A percentile compares a stretch with the other conserved stretches of the same genome.
Conservation (phyloP, 177 flowering plant genomes). For the Tripterygium wilfordii region DNA sequence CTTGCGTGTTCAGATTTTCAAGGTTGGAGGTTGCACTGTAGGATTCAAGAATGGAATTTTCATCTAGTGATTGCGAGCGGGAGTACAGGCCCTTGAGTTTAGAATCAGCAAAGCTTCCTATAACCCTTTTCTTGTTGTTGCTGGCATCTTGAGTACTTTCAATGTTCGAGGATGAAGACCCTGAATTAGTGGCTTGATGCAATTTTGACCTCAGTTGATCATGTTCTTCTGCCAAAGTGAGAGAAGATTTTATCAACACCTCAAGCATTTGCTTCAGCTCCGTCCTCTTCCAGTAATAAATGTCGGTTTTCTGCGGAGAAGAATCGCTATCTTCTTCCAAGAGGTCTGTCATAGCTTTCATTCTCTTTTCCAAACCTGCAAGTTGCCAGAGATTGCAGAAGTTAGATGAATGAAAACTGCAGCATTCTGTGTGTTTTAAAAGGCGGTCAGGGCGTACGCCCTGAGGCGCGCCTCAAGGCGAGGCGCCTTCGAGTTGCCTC, state of each 20-base stretch:
- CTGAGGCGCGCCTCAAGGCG: too few relatives aligned
- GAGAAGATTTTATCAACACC: constrained; percentile 24
- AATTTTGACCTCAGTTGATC: constrained; percentile 21
- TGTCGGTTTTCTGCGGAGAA: constrained; percentile 15
- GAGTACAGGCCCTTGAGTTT: constrained; percentile 10
- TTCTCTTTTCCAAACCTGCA: constrained; percentile 17
- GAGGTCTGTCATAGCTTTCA: constrained; percentile 17
- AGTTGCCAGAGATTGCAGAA: background rate
- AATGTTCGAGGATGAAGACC: constrained; percentile 12
- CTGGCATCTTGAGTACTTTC: background rate
- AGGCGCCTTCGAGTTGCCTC: too few relatives aligned
- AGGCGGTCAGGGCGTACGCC: too few relatives aligned
- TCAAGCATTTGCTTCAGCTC: constrained; percentile 30
- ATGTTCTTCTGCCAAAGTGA: constrained; percentile 24
- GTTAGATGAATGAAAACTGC: background rate
- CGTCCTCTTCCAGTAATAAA: constrained; percentile 12
- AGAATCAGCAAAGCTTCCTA: background rate
- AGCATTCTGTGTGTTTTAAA: too few relatives aligned
- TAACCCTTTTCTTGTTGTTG: background rate
- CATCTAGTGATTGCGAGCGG: constrained; percentile 21
- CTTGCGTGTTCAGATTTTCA: constrained; percentile 4
- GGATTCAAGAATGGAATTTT: constrained; percentile 17
- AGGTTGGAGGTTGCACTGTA: background rate
- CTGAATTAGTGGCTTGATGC: background rate
- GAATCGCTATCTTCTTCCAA: constrained; percentile 24